Base-by-base conservation (phyloP, 441 rosid genomes). In the Adansonia gregorii region DNA sequence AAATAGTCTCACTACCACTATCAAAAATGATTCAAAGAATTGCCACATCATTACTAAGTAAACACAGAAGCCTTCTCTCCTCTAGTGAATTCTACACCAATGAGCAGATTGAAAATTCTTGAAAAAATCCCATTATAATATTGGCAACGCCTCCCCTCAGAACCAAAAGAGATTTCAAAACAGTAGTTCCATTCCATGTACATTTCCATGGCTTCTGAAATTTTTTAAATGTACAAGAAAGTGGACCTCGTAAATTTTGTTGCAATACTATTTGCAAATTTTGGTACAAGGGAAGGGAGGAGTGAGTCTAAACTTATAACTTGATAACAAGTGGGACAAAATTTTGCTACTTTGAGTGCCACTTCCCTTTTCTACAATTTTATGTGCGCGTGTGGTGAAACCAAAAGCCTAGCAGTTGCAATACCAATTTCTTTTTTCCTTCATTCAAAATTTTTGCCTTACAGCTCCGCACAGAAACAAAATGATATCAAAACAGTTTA, bases 151-250 rank as follows among this genome's bases (percentile, higher is more conserved):
- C 43, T 58, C 39, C 27, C 8, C 67, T 64, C 41, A 11, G 10
- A 60, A 60, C 6, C 15, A 24, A 12, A 27, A 60, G 41, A 63
- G 45, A 63, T 35, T 63, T 63, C 67, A 63, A 27, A 60, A 39
- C 11, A 63, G 67, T 63, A 63, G 45, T 63, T 63, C 67, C 39
- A 35, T 35, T 35, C 39, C 19, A 15, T 15, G 46, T 63, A 31
- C 45, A 63, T 45, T 63, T 63, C 43, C 46, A 63, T 12, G 46
- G 45, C 67, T 31, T 63, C 24, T 60, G 39, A 63, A 63, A 63
- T 14, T 27, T 63, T 35, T 63, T 6, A n/a, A 63, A 63, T 15
- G 46, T 63, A 35, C 46, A 31, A 35, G 43, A 63, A 63, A 31
- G 15, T 63, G 67, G 11, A 31, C 67, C n/a, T 31, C 15, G 46